Base-by-base conservation (phyloP, 1,284 basidiomycete species). In the Cryptococcus sp. region DNA sequence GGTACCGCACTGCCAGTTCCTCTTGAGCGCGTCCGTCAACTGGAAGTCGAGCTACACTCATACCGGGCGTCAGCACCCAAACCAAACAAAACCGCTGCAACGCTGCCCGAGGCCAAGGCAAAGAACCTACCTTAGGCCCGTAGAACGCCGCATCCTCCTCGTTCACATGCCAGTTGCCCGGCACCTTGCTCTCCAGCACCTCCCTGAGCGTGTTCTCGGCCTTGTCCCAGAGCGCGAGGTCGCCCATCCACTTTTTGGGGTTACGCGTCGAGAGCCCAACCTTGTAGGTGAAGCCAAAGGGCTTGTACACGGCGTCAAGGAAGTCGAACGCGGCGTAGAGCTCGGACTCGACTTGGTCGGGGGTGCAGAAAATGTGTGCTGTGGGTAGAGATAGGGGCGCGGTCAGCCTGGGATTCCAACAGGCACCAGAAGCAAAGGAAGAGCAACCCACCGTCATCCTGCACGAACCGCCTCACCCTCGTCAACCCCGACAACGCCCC, bases 141-240 rank as follows among this genome's bases (percentile, higher is more conserved):
- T 95, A 95, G 83, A 94, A 94, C 18, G 96, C 96, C 51, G 96
- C 96, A 72, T 99, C 96, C 48, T 91, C 95, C 6, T 91, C 91
- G 77, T 97, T 97, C 57, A 95, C 79, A 62, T 88, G 85, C 96
- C 96, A 99, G 67, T 89, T 84, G 55, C 91, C 93, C 0, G 91
- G 86, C 64, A 95, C 88, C 63, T 87, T 85, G 69, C 86, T 86
- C 55, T 98, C 90, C 46, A 99, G 84, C 3, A 92, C 89, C 55
- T 83, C 80, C 57, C 83, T 87, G 54, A 98, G 83, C 85, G 91
- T 88, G 50, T 79, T 79, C 79, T 98, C 94, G 2, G 95, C 94
- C 51, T 81, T 76, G 67, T 96, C 81, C 95, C 94, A 98, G 0
- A 91, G 90, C 65, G 87, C 88, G 54, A 98, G 82, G 33, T 87